phyloP scores from a whole-genome alignment of 2,329 filamentous ascomycete species.

The Ophiosphaerella narmari region DNA sequence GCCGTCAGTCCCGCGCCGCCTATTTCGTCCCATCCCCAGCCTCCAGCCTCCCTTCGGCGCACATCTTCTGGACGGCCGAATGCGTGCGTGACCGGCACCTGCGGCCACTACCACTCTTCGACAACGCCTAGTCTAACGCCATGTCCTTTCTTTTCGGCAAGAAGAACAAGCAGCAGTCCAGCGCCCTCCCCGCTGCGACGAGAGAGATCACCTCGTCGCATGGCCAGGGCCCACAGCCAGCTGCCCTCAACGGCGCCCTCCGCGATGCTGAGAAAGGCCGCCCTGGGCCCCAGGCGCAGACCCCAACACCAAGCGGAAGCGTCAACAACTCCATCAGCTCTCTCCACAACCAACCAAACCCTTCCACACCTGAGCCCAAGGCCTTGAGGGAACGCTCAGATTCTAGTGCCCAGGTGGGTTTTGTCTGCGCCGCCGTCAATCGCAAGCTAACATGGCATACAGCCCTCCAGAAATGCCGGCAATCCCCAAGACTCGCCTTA shows the following conservation, averaged over 20 bases:
- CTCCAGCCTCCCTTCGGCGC: slow-evolving; percentile 5
- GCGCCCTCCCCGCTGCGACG: slow-evolving; percentile 58
- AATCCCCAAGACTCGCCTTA: slow-evolving; percentile 77
- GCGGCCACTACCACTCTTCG: slow-evolving; percentile 23
- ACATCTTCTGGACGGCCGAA: slow-evolving; percentile 26
- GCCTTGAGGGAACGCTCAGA: slow-evolving; percentile 62
- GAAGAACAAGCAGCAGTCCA: slow-evolving; percentile 47
- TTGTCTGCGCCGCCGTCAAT: neutral
- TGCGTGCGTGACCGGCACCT: slow-evolving; percentile 37
- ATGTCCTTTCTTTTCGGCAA: slow-evolving; percentile 62
- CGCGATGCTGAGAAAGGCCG: slow-evolving; percentile 49
- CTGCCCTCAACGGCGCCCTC: slow-evolving; percentile 49
- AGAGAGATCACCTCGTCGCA: slow-evolving; percentile 63
- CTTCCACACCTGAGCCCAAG: slow-evolving; percentile 67
- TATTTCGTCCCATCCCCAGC: neutral
- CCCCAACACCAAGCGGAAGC: slow-evolving; percentile 77
- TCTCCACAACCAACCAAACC: slow-evolving; percentile 60
- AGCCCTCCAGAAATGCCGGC: slow-evolving; percentile 43
- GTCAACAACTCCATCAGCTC: slow-evolving; percentile 69
- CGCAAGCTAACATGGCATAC: slow-evolving; percentile 16
- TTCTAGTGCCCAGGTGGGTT: slow-evolving; percentile 59
- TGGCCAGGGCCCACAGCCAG: slow-evolving; percentile 52
- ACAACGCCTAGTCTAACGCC: slow-evolving; percentile 26
- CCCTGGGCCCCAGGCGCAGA: slow-evolving; percentile 39
- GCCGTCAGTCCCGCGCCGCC: too few relatives aligned